Conservation (phyloP, 2,329 filamentous ascomycete species). For the Cytospora chrysosperma region DNA sequence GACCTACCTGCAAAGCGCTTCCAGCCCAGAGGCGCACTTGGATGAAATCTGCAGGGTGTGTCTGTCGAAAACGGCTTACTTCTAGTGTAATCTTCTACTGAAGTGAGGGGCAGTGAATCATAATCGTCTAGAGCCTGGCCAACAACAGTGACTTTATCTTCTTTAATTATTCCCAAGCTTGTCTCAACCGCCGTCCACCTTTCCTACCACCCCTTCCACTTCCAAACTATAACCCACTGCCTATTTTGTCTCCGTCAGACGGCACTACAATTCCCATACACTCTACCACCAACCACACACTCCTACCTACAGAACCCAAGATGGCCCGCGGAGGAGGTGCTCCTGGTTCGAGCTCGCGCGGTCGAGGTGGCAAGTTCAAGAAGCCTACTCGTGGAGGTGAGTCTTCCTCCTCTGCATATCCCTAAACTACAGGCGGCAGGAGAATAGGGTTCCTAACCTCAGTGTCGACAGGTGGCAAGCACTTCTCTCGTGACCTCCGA, state of each 20-base stretch:
- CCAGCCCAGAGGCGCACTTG: neutral
- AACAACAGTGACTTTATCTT: constrained; percentile 13
- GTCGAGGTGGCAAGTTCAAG: constrained; percentile 89
- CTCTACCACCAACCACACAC: constrained; percentile 20
- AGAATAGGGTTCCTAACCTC: constrained; percentile 25
- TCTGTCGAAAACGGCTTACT: constrained; percentile 5
- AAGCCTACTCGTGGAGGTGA: constrained; percentile 90
- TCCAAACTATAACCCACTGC: neutral
- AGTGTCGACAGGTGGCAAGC: constrained; percentile 71
- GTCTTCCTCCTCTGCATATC: constrained; percentile 27
- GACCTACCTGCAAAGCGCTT: neutral
- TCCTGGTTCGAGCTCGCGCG: constrained; percentile 58
- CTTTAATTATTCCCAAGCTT: neutral
- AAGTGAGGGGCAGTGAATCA: neutral
- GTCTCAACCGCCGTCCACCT: neutral
- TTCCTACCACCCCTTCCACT: neutral
- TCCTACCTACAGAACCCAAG: constrained; percentile 28
- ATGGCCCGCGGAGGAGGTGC: constrained; percentile 43
- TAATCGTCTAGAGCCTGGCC: neutral
- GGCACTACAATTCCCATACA: neutral
- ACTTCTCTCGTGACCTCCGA: constrained; percentile 89
- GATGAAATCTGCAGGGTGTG: neutral
- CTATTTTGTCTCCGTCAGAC: neutral
- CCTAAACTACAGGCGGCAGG: constrained; percentile 14
- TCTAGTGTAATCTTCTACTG: neutral